Conservation (phyloP, 257 asterid species). For the Nicotiana paniculata region DNA sequence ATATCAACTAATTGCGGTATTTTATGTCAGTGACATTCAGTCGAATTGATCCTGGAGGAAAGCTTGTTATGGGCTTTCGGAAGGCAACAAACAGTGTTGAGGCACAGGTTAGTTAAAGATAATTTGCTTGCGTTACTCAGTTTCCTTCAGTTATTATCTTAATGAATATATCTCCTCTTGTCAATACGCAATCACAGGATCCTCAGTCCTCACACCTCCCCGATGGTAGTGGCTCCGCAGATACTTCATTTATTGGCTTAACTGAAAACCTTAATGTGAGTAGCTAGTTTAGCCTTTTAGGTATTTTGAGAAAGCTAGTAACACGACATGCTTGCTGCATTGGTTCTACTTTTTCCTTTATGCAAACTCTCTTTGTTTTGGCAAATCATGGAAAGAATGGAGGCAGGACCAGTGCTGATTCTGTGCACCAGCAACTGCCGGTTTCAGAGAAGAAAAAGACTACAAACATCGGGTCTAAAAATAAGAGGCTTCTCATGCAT, state of each 20-base stretch:
- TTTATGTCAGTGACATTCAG: slow-evolving; percentile 64
- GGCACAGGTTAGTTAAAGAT: slow-evolving; percentile 40
- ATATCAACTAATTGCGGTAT: neutral
- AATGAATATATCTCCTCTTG: neutral
- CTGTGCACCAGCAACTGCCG: slow-evolving; percentile 24
- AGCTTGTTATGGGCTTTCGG: slow-evolving; percentile 87
- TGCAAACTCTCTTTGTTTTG: neutral
- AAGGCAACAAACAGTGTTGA: slow-evolving; percentile 55
- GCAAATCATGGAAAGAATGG: slow-evolving; percentile 39
- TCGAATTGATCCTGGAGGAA: slow-evolving; percentile 75
- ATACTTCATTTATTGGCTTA: slow-evolving; percentile 40
- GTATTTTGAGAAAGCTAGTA: neutral
- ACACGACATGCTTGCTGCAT: neutral
- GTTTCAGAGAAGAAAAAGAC: slow-evolving; percentile 58
- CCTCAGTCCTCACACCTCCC: slow-evolving; percentile 27
- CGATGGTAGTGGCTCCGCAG: slow-evolving; percentile 41
- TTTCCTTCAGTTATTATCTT: neutral
- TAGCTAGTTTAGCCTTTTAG: slow-evolving; percentile 2
- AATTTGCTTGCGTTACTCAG: neutral
- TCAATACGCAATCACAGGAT: slow-evolving; percentile 39
- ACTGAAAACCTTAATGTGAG: slow-evolving; percentile 50
- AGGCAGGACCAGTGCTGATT: slow-evolving; percentile 45
- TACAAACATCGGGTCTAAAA: slow-evolving; percentile 56
- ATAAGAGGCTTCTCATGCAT: slow-evolving; percentile 72
- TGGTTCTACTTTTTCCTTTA: neutral